Evolutionary conservation across 805 yeast genomes (phyloP).

Genomic region (Hanseniaspora thailandica): DNA sequence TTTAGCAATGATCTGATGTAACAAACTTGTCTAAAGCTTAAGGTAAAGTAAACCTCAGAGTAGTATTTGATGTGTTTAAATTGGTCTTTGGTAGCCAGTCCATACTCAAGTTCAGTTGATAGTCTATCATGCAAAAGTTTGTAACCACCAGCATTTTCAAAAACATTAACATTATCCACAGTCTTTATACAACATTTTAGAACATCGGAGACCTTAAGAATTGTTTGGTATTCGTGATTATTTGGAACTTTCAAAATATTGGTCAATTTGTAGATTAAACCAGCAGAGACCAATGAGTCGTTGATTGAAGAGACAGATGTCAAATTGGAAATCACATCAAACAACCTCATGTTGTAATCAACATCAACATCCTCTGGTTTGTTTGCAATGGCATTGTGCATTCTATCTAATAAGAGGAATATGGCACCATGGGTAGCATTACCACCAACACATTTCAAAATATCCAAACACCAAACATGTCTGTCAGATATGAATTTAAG

Average conservation of each 20-base stretch:
- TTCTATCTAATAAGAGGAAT: constrained; percentile 56
- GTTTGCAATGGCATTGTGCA: constrained; percentile 40
- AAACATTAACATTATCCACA: constrained; percentile 46
- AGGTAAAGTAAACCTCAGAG: constrained; percentile 39
- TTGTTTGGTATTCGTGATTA: constrained; percentile 41
- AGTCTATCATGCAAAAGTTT: constrained; percentile 46
- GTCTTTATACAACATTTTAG: constrained; percentile 36
- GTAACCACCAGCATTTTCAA: constrained; percentile 59
- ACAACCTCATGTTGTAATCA: constrained; percentile 38
- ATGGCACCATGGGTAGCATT: constrained; percentile 76
- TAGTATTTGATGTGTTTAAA: constrained; percentile 45
- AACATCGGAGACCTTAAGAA: constrained; percentile 53
- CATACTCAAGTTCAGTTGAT: constrained; percentile 53
- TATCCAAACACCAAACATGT: constrained; percentile 61
- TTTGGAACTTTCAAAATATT: constrained; percentile 46
- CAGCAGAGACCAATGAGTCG: constrained; percentile 58
- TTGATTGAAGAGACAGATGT: constrained; percentile 45
- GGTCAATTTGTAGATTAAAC: constrained; percentile 54
- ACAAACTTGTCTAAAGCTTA: constrained; percentile 50
- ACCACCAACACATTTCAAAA: constrained; percentile 68
- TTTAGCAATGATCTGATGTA: constrained; percentile 50
- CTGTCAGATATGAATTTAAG: constrained; percentile 58
- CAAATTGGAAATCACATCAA: constrained; percentile 52
- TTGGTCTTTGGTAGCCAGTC: constrained; percentile 44
- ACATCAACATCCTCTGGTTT: constrained; percentile 33